Evolutionary conservation across 768 basidiomycete species (phyloP), one percentile per base, ranked within the genome.

Genomic region (Collybia mongolica): DNA sequence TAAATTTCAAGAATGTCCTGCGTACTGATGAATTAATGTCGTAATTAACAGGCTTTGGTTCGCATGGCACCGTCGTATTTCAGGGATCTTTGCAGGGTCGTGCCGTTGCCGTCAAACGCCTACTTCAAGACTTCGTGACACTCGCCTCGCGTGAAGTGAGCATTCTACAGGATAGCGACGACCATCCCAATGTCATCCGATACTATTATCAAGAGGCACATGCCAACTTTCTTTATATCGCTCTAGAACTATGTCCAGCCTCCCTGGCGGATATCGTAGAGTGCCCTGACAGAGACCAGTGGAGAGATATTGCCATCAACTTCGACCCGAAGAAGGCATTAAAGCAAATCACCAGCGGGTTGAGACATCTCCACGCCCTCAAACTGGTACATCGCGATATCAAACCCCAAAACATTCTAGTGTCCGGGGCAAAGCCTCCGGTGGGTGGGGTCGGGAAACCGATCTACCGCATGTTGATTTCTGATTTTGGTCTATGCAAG

Each of bases 301-400:
- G 82, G 72, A 80, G 83, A n/a, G 90, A 93, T 35, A 84, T 98
- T 45, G 77, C 84, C 1, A 75, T 82, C 17, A 72, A 79, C 5
- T 91, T 98, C 63, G 89, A 93, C 42, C 86, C 93, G 11, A 95
- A 97, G 66, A 86, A 84, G 49, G 95, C 94, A 0, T 69, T 98
- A 52, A 78, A 75, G 42, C 92, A 98, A 68, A 87, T 98, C 45
- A 83, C 94, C 6, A 80, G 84, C 26, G 97, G 97, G 14, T 68
- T 99, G 54, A 79, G 86, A 46, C 94, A 98, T 67, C 75, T 99
- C 8, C 95, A 98, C 65, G 88, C 82, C 6, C 81, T 98, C 60
- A 97, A 96, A 69, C 88, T 98, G 51, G 84, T 98, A n/a, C 96
- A 98, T 71, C 83, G 96, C 26, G 96, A 98, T 65, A 97, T 99